Percentiles rank a stretch among this genome's conserved stretches.
Conservation (phyloP, 179 eudicot species). For the Silene noctiflora region DNA sequence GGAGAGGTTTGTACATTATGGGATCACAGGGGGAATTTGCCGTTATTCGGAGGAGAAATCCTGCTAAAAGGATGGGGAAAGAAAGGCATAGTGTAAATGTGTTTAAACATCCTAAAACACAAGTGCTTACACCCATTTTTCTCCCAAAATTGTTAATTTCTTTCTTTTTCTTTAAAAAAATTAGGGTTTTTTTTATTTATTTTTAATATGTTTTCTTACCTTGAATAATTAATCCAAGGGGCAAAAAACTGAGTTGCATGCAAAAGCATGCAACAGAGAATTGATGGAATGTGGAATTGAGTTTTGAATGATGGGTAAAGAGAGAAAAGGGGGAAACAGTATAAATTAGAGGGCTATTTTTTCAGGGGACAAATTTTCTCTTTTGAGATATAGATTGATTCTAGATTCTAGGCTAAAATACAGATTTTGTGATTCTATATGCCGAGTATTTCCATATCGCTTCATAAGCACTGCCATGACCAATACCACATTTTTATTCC, state of each 20-base stretch:
- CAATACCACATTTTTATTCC: not conserved
- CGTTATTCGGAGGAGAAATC: constrained; percentile 20
- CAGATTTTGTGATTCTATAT: constrained; percentile 9
- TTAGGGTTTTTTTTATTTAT: not conserved
- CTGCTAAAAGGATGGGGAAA: constrained; percentile 33
- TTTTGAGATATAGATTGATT: not conserved
- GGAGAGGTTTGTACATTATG: constrained; percentile 38
- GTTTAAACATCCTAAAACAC: constrained; percentile 31
- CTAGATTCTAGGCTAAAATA: constrained; percentile 7
- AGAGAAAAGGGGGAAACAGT: constrained; percentile 21
- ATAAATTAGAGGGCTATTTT: constrained; percentile 10
- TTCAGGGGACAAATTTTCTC: too few species aligned
- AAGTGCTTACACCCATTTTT: constrained; percentile 29
- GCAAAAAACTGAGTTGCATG: constrained; percentile 10
- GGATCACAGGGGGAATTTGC: constrained; percentile 43
- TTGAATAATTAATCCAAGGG: constrained; percentile 12
- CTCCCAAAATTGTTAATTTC: not conserved
- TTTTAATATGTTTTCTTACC: not conserved
- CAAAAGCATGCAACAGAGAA: constrained; percentile 13
- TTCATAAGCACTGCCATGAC: not conserved
- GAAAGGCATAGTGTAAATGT: constrained; percentile 29
- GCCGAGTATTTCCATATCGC: not conserved
- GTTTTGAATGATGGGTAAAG: constrained; percentile 22
- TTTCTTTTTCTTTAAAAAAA: not conserved
- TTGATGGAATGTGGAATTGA: not conserved